Base-by-base conservation (phyloP, 75 land plant genomes). In the Azolla pinnata region DNA sequence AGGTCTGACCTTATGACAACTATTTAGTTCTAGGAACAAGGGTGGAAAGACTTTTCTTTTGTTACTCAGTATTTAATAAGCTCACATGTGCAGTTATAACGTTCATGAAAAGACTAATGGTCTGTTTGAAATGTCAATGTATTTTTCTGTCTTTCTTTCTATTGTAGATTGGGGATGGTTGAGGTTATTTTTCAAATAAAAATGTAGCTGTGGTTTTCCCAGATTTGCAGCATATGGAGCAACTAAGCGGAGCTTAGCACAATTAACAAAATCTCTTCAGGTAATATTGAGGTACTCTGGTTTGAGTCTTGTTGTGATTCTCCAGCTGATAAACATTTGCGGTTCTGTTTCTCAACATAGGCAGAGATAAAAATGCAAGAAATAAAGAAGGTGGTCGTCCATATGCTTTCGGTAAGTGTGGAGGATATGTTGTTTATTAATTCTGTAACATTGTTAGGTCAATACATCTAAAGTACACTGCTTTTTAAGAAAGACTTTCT, bases 191-290 rank as follows among this genome's bases (percentile, higher is more conserved):
- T 54, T 2, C 32, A 54, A n/a, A 45, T 65, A 27, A 51, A 29
- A 33, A 14, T 35, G 32, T 1, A 14, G 19, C 24, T 33, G 8
- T 57, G 68, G 53, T 7, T 20, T 66, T 52, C 30, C 0, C 80
- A 92, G 98, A 57, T 93, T 88, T 85, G 98, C 96, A 54, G 98
- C 96, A 57, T 93, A 93, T 62, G 98, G 98, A 45, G 96, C 98
- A 56, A 93, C 98, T 10, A 93, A 93, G 57, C 90, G 98, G 26
- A 88, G 98, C 76, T 79, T 88, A 29, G 84, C 83, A 45, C 98
- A 93, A 69, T 74, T 93, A 31, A 93, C 96, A 10, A 93, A 93
- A 52, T 87, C 98, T 56, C 65, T 93, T 31, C 98, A 93, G 87
- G 98, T 83, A 56, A 31, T 10, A 30, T 55, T 24, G 42, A 7